Base-by-base conservation (phyloP, 371 early-diverging fungal species). In the Lichtheimia corymbifera region DNA sequence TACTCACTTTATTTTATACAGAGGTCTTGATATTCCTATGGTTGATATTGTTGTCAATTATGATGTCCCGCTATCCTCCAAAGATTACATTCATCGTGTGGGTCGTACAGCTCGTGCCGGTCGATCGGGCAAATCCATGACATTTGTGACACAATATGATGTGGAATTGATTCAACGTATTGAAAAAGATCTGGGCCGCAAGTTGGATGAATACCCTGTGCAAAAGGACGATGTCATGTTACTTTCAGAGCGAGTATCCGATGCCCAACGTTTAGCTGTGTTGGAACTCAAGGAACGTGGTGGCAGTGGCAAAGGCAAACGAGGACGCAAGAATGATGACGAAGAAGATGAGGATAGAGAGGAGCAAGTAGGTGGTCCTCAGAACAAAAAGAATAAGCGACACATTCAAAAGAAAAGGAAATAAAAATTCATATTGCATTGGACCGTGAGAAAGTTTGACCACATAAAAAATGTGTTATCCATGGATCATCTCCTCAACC, bases 21-120 rank as follows among this genome's bases (percentile, higher is more conserved):
- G 99, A 71, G 99, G 99, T 61, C 76, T 99, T 64, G 99, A 99
- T 87, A 97, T 99, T 68, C 95, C 96, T n/a, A 66, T 83, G 2
- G 98, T 99, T 7, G 97, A 97, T 68, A 71, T 94, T 40, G 97
- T 99, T 7, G 79, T 99, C 66, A 97, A 99, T 80, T 99, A 94
- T 66, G 98, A 98, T 73, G 88, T 98, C 9, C 99, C 99, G n/a
- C 84, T 91, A 55, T 88, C 88, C 58, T 86, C 88, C 50, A 94
- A 97, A 82, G 95, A 93, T 67, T 99, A 98, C 76, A 93, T 98
- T 62, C 99, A 99, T 79, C 88, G 99, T 53, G 95, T 96, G 3
- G 99, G 99, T 28, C 89, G 99, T 67, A 97, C 99, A 0, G 99
- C 97, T 7, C 89, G 97, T 70, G 97, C 97, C 6, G 98, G 99